Base-by-base conservation (phyloP, 2,329 filamentous ascomycete species). In the Phaeosphaeriaceae sp. region DNA sequence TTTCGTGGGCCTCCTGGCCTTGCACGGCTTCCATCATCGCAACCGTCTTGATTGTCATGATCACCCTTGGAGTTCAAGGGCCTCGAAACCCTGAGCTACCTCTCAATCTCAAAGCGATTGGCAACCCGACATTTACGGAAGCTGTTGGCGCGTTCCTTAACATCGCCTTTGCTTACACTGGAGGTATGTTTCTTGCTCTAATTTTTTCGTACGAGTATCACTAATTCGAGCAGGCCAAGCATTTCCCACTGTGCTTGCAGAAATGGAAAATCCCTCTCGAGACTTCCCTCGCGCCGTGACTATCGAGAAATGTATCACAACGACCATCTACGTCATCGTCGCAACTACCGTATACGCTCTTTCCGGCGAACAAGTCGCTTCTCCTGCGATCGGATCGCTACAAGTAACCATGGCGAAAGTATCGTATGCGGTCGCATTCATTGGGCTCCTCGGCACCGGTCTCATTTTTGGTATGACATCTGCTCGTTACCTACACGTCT, bases 1-100 rank as follows among this genome's bases (percentile, higher is more conserved):
- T 64, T n/a, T 56, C 58, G 4, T 66, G 61, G 61, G 60, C 60
- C 16, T 63, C 60, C 4, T 65, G 61, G 60, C 61, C 63, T 12
- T 64, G 61, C 43, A 64, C 63, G 20, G 47, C 54, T 6, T 62
- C 58, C 20, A 62, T 65, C 45, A 50, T 63, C 37, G 52, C 53
- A 4, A 56, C 55, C 7, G 58, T 63, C 15, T 39, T 67, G 8
- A 60, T 67, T 21, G 63, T 66, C 41, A 64, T 66, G 63, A 58
- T 67, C 36, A 54, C 57, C 4, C 54, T 67, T 8, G 63, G 63
- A 13, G 55, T 67, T 11, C 61, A 63, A 34, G 64, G 63, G 3
- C 60, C 61, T 5, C 46, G 58, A 16, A 48, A 61, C 23, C 48
- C 59, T 3, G 50, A 46, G 17, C 52, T 52, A n/a, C 56, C 64